phyloP scores from a whole-genome alignment of 306 rosid species.

The Crotalaria pallida region DNA sequence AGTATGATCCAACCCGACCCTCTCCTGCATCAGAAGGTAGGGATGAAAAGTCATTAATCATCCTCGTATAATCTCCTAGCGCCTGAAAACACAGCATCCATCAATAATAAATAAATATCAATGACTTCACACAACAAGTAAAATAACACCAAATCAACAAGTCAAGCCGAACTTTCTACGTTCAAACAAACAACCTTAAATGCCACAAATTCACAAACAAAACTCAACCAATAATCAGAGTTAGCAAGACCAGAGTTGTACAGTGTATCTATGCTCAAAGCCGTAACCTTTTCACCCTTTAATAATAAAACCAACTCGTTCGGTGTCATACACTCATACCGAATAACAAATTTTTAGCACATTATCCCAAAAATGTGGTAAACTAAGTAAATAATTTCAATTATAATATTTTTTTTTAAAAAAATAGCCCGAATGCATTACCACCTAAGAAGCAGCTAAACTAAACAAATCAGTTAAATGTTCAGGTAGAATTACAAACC shows the following conservation, averaged over 20 bases:
- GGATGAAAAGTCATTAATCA: conserved; percentile 51
- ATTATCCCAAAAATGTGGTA: not conserved
- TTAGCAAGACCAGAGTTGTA: not conserved
- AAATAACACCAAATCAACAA: not conserved
- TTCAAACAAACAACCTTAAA: not conserved
- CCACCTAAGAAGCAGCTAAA: not conserved
- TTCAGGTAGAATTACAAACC: not conserved
- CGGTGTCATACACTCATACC: not conserved
- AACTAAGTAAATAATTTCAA: not conserved
- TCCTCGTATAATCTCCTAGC: conserved; percentile 66
- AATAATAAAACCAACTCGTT: not conserved
- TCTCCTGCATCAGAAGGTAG: conserved; percentile 47
- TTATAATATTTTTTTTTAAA: no score
- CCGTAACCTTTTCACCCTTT: not conserved
- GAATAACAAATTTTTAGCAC: not conserved
- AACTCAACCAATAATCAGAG: not conserved
- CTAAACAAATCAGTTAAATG: not conserved
- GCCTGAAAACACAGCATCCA: conserved; percentile 43
- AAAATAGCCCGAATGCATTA: not conserved
- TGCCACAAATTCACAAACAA: not conserved
- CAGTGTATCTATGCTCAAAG: not conserved
- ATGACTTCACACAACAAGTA: not conserved
- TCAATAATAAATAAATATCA: not conserved
- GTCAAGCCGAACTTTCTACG: not conserved
- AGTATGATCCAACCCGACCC: conserved; percentile 60